Base-by-base conservation (phyloP, 495 filamentous ascomycete species). In the Penicillium goetzii region DNA sequence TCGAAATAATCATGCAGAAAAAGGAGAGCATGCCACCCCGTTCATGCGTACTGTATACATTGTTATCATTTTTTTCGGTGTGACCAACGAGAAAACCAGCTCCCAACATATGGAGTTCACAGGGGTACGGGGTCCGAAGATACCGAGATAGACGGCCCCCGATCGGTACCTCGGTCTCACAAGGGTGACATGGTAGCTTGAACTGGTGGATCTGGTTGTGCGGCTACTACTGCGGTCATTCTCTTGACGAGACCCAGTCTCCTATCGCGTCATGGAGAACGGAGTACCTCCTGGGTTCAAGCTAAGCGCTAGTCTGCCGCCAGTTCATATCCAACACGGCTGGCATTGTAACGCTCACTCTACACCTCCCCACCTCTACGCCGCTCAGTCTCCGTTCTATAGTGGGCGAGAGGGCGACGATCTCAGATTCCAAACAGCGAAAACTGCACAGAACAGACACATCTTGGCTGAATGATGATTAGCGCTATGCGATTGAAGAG, bases 181-280 rank as follows among this genome's bases (percentile, higher is more conserved):
- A 47, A 12, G 19, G n/a, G n/a, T n/a, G n/a, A n/a, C n/a, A n/a
- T n/a, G n/a, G 43, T 47, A 21, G 43, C 43, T 47, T 47, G 43
- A 21, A 47, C 19, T 25, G 21, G 43, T 47, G 21, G 43, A 23
- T 25, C 19, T 12, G 9, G 19, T 9, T 3, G 21, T 47, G 43
- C 43, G 43, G 43, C 43, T 47, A 47, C 43, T 47, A 9, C 43
- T 47, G 21, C 19, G 21, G 21, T 23, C 15, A 21, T 43, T 43
- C 19, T 43, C 40, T n/a, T 43, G 40, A 43, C 17, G n/a, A 43
- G 15, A 43, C n/a, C 19, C 21, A 47, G 9, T 23, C 8, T 47
- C 21, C 8, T 12, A 12, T 23, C 43, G 19, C 41, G 41, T 23
- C 41, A 45, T 45, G 19, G 23, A 23, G 19, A 45, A 45, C 19